Base-by-base conservation (phyloP, 495 filamentous ascomycete species). In the Tuber melanosporum region DNA sequence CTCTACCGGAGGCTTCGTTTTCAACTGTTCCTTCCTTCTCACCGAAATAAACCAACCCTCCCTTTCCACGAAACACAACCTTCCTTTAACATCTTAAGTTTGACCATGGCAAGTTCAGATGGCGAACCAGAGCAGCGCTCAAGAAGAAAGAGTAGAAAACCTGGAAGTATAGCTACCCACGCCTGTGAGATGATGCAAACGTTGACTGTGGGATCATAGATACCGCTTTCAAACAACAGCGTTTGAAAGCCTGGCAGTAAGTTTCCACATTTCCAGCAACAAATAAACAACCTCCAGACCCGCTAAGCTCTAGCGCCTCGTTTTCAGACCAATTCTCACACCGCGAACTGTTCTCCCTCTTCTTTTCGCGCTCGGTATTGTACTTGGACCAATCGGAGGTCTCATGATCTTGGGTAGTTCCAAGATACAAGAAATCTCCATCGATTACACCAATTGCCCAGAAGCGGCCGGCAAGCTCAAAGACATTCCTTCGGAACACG, bases 191-290 rank as follows among this genome's bases (percentile, higher is more conserved):
- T 78, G 79, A 44, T 69, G 76, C 71, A 81, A 75, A 79, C 73
- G 72, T 36, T 71, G 44, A 42, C 73, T 39, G 57, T 3, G 26
- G 36, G 32, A 36, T 36, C 49, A 6, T 80, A 94, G 92, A 97
- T 87, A 97, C 93, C 73, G 94, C 94, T 39, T 97, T 97, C 83
- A 89, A 94, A 76, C 94, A 97, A 83, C 94, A 97, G 82, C 89
- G 94, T 82, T 83, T 97, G 81, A 96, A 97, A 85, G 94, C 94
- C 84, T 97, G 94, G 94, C 94, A 97, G 91, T 94, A 86, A 87
- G 91, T 86, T 57, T 32, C 69, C 20, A 26, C 79, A 75, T 74
- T 43, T 47, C 69, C 32, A 39, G 26, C 26, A 66, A 36, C 57
- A 66, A 36, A 66, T 32, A 62, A 62, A 62, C 32, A 66, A 66